Conservation (phyloP, 2,329 filamentous ascomycete genomes). For the Fusarium kyushuense region DNA sequence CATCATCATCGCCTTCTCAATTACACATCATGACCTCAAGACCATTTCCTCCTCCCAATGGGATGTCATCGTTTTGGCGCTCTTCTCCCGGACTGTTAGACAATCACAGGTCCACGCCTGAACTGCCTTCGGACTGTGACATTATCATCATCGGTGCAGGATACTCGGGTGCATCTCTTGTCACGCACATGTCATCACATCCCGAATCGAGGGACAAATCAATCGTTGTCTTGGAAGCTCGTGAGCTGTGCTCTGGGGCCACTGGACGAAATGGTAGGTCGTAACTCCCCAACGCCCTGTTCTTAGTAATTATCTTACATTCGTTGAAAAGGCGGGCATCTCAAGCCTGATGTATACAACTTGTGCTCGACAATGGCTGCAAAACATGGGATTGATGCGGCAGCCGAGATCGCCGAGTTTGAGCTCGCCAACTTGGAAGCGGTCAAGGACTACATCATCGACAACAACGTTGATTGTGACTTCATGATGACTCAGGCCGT, state of each 20-base stretch:
- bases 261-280: slow-evolving; percentile 53
- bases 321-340: slow-evolving; percentile 27
- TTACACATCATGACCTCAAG: background rate
- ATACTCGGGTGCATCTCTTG: slow-evolving; percentile 58
- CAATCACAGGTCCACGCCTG: background rate
- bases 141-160: slow-evolving; percentile 63
- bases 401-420: slow-evolving; percentile 40
- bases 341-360: slow-evolving; percentile 40
- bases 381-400: slow-evolving; percentile 30
- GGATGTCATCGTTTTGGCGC: slow-evolving; percentile 34
- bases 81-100: slow-evolving; percentile 2
- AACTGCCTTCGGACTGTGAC: slow-evolving; percentile 55
- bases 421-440: slow-evolving; percentile 31
- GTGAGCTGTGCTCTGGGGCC: slow-evolving; percentile 54
- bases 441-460: slow-evolving; percentile 53
- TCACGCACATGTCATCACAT: slow-evolving; percentile 55
- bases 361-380: background rate
- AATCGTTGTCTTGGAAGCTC: slow-evolving; percentile 52
- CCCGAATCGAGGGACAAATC: slow-evolving; percentile 28
- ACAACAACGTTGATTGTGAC: slow-evolving; percentile 58
- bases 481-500: slow-evolving; percentile 56
- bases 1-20: background rate
- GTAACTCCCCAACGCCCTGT: accelerated
- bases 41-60: slow-evolving; percentile 8
- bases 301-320: accelerated